Evolutionary conservation across 768 basidiomycete species (phyloP).

Genomic region (Cystofilobasidium capitatum): DNA sequence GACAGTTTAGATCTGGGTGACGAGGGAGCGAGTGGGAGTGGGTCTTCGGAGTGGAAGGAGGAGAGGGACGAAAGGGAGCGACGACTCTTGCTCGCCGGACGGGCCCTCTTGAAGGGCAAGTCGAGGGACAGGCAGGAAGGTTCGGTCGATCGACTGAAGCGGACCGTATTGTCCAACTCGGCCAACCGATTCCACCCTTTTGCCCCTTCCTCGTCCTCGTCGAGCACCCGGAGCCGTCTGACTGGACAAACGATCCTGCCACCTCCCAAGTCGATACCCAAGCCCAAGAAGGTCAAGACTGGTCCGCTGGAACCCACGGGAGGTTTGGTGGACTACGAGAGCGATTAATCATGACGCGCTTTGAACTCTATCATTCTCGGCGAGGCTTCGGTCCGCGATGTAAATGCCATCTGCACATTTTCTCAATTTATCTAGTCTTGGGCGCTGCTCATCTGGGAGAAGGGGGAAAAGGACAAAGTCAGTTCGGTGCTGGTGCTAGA

Average conservation of each 20-base stretch:
- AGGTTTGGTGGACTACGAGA: neutral
- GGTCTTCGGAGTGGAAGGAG: conserved; percentile 3
- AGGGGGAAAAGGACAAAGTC: neutral
- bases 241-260: neutral
- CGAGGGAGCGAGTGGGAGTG: conserved; percentile 29
- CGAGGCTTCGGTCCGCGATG: too few relatives aligned
- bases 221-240: neutral
- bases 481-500: neutral
- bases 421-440: neutral
- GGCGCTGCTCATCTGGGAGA: neutral
- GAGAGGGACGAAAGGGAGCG: conserved; percentile 8
- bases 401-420: neutral
- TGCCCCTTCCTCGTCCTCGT: neutral
- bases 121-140: neutral
- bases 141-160: neutral
- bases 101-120: conserved; percentile 2
- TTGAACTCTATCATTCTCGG: too few relatives aligned
- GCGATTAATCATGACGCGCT: neutral
- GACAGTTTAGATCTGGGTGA: conserved; percentile 50
- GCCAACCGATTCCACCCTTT: neutral
- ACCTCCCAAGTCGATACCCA: neutral
- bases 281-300: neutral
- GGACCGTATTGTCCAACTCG: neutral
- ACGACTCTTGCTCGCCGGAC: neutral
- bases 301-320: neutral